Percentiles rank a stretch among this genome's conserved stretches.
Conservation (phyloP, 2,329 filamentous ascomycete genomes). For the Periconia digitata region DNA sequence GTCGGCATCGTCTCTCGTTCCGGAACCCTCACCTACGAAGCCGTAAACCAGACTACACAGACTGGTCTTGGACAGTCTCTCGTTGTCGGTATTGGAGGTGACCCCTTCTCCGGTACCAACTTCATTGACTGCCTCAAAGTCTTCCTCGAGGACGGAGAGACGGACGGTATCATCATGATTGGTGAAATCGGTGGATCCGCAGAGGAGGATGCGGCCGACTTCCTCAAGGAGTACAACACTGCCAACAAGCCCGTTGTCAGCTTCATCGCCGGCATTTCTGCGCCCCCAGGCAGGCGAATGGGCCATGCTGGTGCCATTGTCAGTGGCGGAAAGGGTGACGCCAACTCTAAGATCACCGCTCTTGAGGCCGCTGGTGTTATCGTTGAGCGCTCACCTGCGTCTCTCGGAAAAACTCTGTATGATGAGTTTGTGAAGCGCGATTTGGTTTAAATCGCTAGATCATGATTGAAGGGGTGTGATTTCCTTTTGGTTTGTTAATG, state of each 20-base stretch:
- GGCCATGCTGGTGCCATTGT: constrained; percentile 98
- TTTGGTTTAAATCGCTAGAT: constrained; percentile 66
- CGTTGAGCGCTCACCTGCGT: constrained; percentile 80
- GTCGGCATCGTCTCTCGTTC: constrained; percentile 98
- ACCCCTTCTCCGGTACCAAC: constrained; percentile 98
- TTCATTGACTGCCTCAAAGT: constrained; percentile 99
- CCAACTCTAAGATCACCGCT: constrained; percentile 96
- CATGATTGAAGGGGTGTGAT: neutral
- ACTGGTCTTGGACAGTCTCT: constrained; percentile 96
- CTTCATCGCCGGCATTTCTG: constrained; percentile 98
- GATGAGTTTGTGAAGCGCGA: constrained; percentile 96
- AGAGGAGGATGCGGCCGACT: constrained; percentile 97
- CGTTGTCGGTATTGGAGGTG: constrained; percentile 96
- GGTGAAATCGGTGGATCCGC: constrained; percentile 97
- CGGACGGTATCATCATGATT: constrained; percentile 99
- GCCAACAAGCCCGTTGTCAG: constrained; percentile 93
- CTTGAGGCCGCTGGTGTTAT: constrained; percentile 92
- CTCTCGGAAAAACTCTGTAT: constrained; percentile 89
- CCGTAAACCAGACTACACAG: constrained; percentile 98
- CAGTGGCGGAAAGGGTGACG: constrained; percentile 94
- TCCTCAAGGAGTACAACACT: constrained; percentile 89
- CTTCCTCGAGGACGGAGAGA: constrained; percentile 94
- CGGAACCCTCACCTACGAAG: constrained; percentile 98
- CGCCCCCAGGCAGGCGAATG: constrained; percentile 94
- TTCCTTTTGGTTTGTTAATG: constrained; percentile 20